A percentile compares a stretch with the other conserved stretches of the same genome.
Conservation (phyloP, 345 rosid species). For the Hirschfeldia incana region DNA sequence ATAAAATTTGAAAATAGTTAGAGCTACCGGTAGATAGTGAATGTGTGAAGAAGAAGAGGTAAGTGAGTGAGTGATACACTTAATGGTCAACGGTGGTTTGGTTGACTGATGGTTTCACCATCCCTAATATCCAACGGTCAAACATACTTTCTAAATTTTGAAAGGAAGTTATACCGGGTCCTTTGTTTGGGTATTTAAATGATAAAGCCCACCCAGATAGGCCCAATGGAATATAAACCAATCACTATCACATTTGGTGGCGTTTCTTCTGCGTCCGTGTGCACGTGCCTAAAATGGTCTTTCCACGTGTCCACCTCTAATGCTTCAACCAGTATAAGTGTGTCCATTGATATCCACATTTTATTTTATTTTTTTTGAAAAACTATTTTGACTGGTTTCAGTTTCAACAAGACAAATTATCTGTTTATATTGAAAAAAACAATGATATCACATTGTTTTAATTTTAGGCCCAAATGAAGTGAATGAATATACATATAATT, state of each 20-base stretch:
- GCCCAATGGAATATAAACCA: neutral
- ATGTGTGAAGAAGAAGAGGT: constrained; percentile 9
- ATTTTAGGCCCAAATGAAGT: too few relatives aligned
- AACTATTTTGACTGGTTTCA: constrained; percentile 7
- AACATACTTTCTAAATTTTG: neutral
- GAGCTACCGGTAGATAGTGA: constrained; percentile 35
- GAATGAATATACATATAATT: too few relatives aligned
- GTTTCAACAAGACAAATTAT: neutral
- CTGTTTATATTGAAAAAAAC: neutral
- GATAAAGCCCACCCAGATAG: neutral
- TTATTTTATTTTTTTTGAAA: neutral
- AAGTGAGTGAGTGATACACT: constrained; percentile 8
- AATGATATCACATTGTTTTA: neutral
- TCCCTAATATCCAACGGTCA: constrained; percentile 15
- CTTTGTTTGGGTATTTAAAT: neutral
- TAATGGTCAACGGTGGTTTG: constrained; percentile 18
- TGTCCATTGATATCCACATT: neutral
- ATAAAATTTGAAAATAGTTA: neutral
- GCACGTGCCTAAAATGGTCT: constrained; percentile 17
- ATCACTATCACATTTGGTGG: neutral
- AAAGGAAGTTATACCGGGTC: neutral
- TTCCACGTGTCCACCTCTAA: constrained; percentile 19
- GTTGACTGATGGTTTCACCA: constrained; percentile 31
- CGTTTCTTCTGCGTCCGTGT: neutral
- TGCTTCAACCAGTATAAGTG: neutral